Conservation (phyloP, 768 basidiomycete species). For the Pleurotus salmoneostramineus region DNA sequence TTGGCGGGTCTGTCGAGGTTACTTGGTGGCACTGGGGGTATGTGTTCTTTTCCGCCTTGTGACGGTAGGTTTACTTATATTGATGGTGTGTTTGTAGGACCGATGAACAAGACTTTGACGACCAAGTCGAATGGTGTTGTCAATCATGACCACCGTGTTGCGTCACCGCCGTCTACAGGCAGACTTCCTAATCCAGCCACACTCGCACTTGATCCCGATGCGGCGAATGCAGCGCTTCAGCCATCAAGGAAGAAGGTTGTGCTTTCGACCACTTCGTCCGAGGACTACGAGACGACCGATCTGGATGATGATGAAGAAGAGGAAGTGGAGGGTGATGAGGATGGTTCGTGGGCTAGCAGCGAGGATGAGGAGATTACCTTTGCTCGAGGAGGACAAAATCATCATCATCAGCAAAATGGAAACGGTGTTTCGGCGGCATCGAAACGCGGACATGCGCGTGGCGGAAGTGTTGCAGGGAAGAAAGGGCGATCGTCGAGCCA, state of each 20-base stretch:
- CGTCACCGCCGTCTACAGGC: neutral
- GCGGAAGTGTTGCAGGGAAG: conserved; percentile 4
- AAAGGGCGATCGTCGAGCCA: neutral
- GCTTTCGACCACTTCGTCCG: conserved; percentile 12
- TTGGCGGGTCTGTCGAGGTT: no score
- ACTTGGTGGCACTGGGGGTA: no score
- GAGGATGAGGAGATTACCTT: conserved; percentile 31
- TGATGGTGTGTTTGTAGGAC: no score
- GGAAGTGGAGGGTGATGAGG: conserved; percentile 24
- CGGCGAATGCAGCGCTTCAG: conserved; percentile 1
- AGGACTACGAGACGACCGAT: conserved; percentile 12
- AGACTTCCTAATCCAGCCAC: neutral
- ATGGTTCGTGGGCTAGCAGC: conserved; percentile 58
- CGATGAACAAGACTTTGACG: neutral
- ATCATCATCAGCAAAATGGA: neutral
- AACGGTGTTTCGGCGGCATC: neutral
- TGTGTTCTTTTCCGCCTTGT: no score
- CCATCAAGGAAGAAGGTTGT: conserved; percentile 15
- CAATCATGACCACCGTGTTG: neutral
- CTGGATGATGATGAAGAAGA: conserved; percentile 34
- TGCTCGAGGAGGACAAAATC: conserved; percentile 1
- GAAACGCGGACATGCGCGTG: conserved; percentile 13
- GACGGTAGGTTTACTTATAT: no score
- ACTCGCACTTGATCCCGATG: conserved; percentile 4
- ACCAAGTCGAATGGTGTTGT: neutral